phyloP scores from a whole-genome alignment of 345 rosid genomes.

The Hibiscus tridactylites region DNA sequence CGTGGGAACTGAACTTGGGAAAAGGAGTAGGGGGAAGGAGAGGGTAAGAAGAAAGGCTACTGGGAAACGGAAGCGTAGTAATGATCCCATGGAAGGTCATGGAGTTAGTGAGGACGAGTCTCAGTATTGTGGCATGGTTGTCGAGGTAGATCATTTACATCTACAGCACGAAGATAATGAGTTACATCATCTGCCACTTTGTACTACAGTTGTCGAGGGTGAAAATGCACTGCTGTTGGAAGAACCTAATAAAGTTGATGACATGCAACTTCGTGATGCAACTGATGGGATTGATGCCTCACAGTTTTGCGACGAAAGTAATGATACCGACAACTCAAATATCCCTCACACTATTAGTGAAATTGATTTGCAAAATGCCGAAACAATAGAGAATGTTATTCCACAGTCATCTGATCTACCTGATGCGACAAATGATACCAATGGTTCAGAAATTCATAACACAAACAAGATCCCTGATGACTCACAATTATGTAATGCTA shows the following conservation, averaged over 20 bases:
- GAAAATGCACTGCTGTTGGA: constrained; percentile 34
- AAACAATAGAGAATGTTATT: constrained; percentile 14
- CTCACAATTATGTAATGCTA: constrained; percentile 11
- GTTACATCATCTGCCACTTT: constrained; percentile 23
- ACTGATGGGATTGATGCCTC: constrained; percentile 31
- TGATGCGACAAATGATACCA: constrained; percentile 29
- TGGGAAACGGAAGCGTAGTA: constrained; percentile 61
- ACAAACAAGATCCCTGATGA: constrained; percentile 9
- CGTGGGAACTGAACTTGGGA: constrained; percentile 48
- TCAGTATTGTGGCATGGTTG: constrained; percentile 37
- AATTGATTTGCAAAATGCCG: constrained; percentile 17
- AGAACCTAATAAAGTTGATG: constrained; percentile 25
- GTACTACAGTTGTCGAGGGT: constrained; percentile 24
- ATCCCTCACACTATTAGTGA: constrained; percentile 12
- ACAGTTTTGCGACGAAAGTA: constrained; percentile 28
- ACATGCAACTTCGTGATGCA: constrained; percentile 21
- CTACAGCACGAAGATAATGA: constrained; percentile 26
- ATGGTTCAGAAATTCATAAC: constrained; percentile 23
- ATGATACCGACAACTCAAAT: constrained; percentile 18
- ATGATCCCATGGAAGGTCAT: constrained; percentile 51
- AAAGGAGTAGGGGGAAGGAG: constrained; percentile 72
- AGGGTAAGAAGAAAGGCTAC: constrained; percentile 64
- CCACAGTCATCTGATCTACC: constrained; percentile 19
- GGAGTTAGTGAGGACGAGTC: constrained; percentile 48
- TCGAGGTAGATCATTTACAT: constrained; percentile 43